These are phyloP conservation scores for Blastobotrys petasosporus DNA, from an alignment of 1,139 yeast species.

Conservation along the genomic window DNA sequence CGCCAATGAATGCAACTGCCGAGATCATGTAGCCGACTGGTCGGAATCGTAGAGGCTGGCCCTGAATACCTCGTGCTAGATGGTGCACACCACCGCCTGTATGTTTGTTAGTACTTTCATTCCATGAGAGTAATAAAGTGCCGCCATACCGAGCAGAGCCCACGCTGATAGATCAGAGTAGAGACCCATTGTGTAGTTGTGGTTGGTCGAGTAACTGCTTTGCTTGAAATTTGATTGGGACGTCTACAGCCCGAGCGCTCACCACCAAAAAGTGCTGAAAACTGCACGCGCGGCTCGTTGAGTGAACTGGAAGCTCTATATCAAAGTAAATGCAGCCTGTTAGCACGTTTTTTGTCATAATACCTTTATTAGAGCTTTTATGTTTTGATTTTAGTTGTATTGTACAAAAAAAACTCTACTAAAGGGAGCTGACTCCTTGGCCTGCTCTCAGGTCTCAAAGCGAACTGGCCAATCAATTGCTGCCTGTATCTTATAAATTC, in stretches of 20 bases:
- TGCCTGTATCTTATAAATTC: too few relatives aligned
- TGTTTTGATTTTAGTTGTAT: too few relatives aligned
- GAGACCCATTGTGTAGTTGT: constrained; percentile 23
- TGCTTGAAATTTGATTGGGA: constrained; percentile 10
- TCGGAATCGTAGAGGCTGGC: constrained; percentile 33
- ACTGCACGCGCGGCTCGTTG: too few relatives aligned
- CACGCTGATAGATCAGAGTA: constrained; percentile 31
- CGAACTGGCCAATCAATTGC: too few relatives aligned
- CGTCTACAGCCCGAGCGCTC: background rate
- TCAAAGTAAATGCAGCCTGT: too few relatives aligned
- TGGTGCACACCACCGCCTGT: constrained; percentile 33
- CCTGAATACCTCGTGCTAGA: constrained; percentile 34
- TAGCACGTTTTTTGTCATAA: too few relatives aligned
- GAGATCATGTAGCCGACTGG: constrained; percentile 33
- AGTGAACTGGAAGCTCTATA: too few relatives aligned
- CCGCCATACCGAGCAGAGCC: constrained; percentile 27
- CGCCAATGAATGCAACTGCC: constrained; percentile 32
- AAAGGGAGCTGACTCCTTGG: too few relatives aligned
- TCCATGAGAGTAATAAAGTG: background rate
- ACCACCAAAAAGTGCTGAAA: too few relatives aligned
- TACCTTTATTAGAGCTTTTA: too few relatives aligned
- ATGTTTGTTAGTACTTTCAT: background rate
- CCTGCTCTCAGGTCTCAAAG: too few relatives aligned
- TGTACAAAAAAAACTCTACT: too few relatives aligned
- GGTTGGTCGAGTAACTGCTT: constrained; percentile 4